Evolutionary conservation across 768 basidiomycete genomes (phyloP).

Genomic region (Boletus coccyginus): DNA sequence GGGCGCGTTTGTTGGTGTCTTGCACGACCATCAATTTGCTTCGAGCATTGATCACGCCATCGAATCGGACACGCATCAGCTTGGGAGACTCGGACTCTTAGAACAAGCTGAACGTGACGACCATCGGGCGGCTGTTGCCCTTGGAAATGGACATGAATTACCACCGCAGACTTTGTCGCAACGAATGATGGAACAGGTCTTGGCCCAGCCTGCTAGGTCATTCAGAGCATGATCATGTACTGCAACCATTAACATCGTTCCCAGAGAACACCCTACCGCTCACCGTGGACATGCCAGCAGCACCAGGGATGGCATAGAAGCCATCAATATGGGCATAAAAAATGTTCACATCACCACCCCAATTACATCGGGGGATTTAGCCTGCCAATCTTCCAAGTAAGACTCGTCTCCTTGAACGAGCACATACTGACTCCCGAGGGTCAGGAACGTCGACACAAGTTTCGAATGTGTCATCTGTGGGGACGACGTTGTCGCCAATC

Average conservation of each 20-base stretch:
- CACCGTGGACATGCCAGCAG: neutral
- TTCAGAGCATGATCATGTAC: neutral
- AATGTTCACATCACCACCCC: neutral
- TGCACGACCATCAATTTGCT: conserved; percentile 40
- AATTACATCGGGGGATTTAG: neutral
- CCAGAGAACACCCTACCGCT: neutral
- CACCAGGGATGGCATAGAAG: neutral
- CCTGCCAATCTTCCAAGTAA: neutral
- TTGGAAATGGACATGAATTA: conserved; percentile 27
- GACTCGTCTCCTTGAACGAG: neutral
- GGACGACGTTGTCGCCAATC: conserved; percentile 28
- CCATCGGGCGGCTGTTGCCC: conserved; percentile 38
- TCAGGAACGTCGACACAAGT: neutral
- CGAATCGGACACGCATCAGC: conserved; percentile 31
- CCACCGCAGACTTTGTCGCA: conserved; percentile 20
- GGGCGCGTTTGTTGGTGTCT: conserved; percentile 24
- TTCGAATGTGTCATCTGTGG: conserved; percentile 41
- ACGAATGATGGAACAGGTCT: conserved; percentile 2
- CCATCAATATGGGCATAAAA: neutral
- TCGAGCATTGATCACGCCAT: conserved; percentile 42
- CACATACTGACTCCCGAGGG: neutral
- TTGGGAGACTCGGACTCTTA: conserved; percentile 30
- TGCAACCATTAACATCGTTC: neutral
- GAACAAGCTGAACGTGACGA: conserved; percentile 43
- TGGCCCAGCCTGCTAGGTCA: conserved; percentile 3